Conservation (phyloP, 495 filamentous ascomycete species). For the Trichoderma virens region DNA sequence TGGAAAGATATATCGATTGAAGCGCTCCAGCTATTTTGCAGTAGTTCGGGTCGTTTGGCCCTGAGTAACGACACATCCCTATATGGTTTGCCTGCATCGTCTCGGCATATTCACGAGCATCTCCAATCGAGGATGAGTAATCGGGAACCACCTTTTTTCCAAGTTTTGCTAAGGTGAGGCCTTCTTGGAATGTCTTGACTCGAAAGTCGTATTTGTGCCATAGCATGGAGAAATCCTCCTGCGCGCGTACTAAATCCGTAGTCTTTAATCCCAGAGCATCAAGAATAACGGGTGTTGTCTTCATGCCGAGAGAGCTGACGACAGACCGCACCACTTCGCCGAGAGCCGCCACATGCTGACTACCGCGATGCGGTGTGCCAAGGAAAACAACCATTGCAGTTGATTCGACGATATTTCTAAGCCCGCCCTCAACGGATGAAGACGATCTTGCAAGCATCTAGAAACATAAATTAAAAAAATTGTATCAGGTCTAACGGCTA, state of each 20-base stretch:
- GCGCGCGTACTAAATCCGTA: constrained; percentile 14
- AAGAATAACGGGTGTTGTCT: constrained; percentile 12
- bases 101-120: constrained; percentile 19
- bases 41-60: constrained; percentile 18
- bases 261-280: constrained; percentile 13
- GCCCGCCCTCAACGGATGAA: constrained; percentile 5
- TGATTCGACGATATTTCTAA: constrained; percentile 22
- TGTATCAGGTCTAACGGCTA: background rate
- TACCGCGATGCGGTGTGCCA: constrained; percentile 34
- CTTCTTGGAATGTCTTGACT: constrained; percentile 21
- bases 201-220: constrained; percentile 16
- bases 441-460: background rate
- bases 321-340: constrained; percentile 12
- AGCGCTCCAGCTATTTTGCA: constrained; percentile 18
- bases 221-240: constrained; percentile 15
- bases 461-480: background rate
- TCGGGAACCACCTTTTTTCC: constrained; percentile 24
- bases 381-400: constrained; percentile 31
- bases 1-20: constrained; percentile 8
- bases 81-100: constrained; percentile 21
- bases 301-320: constrained; percentile 10
- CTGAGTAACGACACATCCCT: constrained; percentile 24
- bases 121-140: constrained; percentile 21
- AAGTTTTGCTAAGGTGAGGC: constrained; percentile 11
- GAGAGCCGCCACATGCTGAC: constrained; percentile 12